Base-by-base conservation (phyloP, 139 green algal genomes). In the Coelastrella sp. region DNA sequence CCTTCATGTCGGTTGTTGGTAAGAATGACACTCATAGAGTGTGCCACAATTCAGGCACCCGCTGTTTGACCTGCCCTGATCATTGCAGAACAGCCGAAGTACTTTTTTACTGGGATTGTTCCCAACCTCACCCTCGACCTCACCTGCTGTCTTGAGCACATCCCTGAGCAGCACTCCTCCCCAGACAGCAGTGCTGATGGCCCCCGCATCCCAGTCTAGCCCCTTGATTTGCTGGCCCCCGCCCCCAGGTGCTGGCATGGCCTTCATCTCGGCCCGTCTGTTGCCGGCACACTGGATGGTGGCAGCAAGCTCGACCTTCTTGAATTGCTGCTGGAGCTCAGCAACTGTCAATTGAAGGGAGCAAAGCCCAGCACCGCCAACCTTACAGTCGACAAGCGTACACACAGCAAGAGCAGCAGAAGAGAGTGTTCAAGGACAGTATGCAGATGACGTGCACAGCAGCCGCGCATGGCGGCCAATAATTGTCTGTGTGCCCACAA, bases 281-380 rank as follows among this genome's bases (percentile, higher is more conserved):
- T 99, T 99, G 87, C 97, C 97, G 78, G 94, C 87, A 92, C 97
- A 99, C 93, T 99, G 95, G 79, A 98, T 65, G 1, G 95, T 97
- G 61, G 96, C 95, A 0, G 94, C 88, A 17, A 99, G 78, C 7
- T 88, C 94, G 93, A 96, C 94, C 90, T 96, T 95, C 66, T 95
- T 95, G 91, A 98, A 98, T 19, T 94, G 91, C 20, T 93, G 90
- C 82, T 96, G 93, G 58, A 99, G 93, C 68, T 97, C 93, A 5
- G 95, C 90, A 81, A 99, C 90, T 4, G 91, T 92, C 78, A 99
- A 90, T 80, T 94, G 84, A 73, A 97, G 70, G 10, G 87, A 78
- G 81, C 92, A 90, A 68, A 96, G 22, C 35, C 95, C 96, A 58
- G 97, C 93, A 25, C 96, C 96, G 72, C 94, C 93, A 9, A 96